Base-by-base conservation (phyloP, 176 grass and related monocot genomes). In the Triticum timopheevii region DNA sequence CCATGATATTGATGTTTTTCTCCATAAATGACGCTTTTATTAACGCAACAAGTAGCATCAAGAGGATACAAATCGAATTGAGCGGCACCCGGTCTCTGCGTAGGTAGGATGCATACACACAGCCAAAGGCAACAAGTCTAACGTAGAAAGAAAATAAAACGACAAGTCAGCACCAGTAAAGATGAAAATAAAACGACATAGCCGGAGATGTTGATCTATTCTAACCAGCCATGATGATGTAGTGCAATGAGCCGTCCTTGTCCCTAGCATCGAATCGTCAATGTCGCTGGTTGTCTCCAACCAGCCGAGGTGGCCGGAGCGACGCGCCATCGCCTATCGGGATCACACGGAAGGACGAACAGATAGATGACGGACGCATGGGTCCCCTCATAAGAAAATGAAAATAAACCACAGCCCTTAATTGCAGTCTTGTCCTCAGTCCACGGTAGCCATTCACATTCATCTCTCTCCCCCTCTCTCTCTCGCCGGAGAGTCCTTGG, bases 381-480 rank as follows among this genome's bases (percentile, higher is more conserved):
- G 47, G 31, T 10, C 65, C 80, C 20, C 10, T 31, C 19, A 8
- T n/a, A 2, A 71, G 8, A 67, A 24, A 13, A 70, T 12, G 34
- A 72, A 72, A 42, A 11, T n/a, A 0, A 36, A 34, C 2, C 34
- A 71, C 35, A 12, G 15, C 79, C 36, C 62, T 47, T 35, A 67
- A 67, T 4, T 78, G 33, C 59, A 58, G 81, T 73, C 64, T 79
- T 79, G 77, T 80, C 69, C 33, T 19, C 59, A 28, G 73, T 71
- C 73, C 13, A 40, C 19, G 23, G 31, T 33, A 65, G 52, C 77
- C 45, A 54, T 78, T 86, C 84, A 86, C 83, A 82, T 69, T n/a
- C 3, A 31, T 24, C 9, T 3, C 39, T 23, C 69, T 10, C 0
- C 36, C 33, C 7, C 27, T 35, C 59, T 5, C 13, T 28, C 31